Percentiles rank a stretch among this genome's conserved stretches.
These are phyloP conservation scores for Kernera saxatilis DNA, from an alignment of 345 rosid species.

Conservation along the genomic window DNA sequence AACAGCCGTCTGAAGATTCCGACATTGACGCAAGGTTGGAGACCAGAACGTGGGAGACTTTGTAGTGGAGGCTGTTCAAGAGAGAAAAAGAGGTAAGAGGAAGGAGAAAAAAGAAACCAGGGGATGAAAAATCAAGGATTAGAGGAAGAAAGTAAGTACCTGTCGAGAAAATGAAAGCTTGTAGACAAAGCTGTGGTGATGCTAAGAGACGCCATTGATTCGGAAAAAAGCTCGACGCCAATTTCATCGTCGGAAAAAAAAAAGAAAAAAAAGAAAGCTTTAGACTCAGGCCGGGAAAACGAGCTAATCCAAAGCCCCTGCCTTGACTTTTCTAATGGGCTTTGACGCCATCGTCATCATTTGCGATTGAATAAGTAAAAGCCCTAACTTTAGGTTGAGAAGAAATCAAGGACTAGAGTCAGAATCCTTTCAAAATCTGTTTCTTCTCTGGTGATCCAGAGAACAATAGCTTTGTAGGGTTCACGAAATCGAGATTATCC, in stretches of 20 bases:
- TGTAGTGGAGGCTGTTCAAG: slow-evolving; percentile 7
- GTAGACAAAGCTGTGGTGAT: slow-evolving; percentile 18
- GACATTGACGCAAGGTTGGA: slow-evolving; percentile 41
- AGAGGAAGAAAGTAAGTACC: slow-evolving; percentile 1
- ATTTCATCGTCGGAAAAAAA: slow-evolving; percentile 5
- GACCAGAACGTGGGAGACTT: slow-evolving; percentile 17
- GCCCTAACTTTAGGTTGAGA: neutral
- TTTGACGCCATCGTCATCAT: neutral
- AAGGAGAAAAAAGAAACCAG: neutral
- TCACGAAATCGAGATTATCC: slow-evolving; percentile 52
- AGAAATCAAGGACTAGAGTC: no score
- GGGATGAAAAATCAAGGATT: neutral
- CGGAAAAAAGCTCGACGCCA: slow-evolving; percentile 31
- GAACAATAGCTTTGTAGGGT: slow-evolving; percentile 56
- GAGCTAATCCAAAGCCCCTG: neutral
- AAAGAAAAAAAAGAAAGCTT: neutral
- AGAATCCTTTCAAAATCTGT: no score
- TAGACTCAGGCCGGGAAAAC: neutral
- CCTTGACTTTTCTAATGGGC: neutral
- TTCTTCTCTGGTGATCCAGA: slow-evolving; percentile 38
- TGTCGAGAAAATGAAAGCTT: slow-evolving; percentile 16
- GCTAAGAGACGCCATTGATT: slow-evolving; percentile 31
- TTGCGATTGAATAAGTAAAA: neutral
- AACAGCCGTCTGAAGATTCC: slow-evolving; percentile 50
- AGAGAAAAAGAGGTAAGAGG: neutral